Evolutionary conservation across 2,329 filamentous ascomycete species (phyloP).

Genomic region (Coniochaeta sp.): DNA sequence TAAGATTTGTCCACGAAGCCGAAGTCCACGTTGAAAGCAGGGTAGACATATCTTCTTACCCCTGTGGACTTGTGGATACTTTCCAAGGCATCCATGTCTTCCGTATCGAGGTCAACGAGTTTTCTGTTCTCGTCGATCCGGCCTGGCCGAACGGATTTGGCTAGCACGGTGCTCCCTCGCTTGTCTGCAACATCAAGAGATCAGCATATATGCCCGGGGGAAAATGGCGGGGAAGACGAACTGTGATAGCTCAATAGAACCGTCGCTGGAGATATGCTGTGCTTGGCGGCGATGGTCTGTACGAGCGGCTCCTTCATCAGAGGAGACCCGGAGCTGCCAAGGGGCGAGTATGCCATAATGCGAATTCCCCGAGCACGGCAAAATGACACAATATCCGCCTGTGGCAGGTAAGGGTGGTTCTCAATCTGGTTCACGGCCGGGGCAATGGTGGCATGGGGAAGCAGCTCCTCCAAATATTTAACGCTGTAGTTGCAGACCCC

Average conservation of each 20-base stretch:
- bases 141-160: slow-evolving; percentile 63
- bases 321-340: slow-evolving; percentile 57
- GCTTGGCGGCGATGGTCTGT: slow-evolving; percentile 57
- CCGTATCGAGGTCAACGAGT: slow-evolving; percentile 54
- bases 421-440: slow-evolving; percentile 68
- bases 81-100: slow-evolving; percentile 52
- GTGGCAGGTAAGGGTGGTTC: slow-evolving; percentile 65
- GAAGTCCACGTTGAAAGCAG: slow-evolving; percentile 61
- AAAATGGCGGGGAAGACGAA: slow-evolving; percentile 28
- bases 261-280: slow-evolving; percentile 49
- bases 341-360: slow-evolving; percentile 64
- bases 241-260: slow-evolving; percentile 67
- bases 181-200: slow-evolving; percentile 39
- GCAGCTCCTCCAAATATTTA: slow-evolving; percentile 47
- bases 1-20: slow-evolving; percentile 63
- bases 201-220: not conserved
- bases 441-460: slow-evolving; percentile 41
- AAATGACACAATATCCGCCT: slow-evolving; percentile 63
- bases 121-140: slow-evolving; percentile 65
- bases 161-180: slow-evolving; percentile 61
- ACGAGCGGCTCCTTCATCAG: slow-evolving; percentile 56
- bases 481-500: slow-evolving; percentile 55
- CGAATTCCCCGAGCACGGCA: slow-evolving; percentile 63
- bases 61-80: slow-evolving; percentile 42
- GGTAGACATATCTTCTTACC: slow-evolving; percentile 58